These are phyloP conservation scores for Penicillium canariense DNA, from an alignment of 495 filamentous ascomycete species.

Conservation along the genomic window DNA sequence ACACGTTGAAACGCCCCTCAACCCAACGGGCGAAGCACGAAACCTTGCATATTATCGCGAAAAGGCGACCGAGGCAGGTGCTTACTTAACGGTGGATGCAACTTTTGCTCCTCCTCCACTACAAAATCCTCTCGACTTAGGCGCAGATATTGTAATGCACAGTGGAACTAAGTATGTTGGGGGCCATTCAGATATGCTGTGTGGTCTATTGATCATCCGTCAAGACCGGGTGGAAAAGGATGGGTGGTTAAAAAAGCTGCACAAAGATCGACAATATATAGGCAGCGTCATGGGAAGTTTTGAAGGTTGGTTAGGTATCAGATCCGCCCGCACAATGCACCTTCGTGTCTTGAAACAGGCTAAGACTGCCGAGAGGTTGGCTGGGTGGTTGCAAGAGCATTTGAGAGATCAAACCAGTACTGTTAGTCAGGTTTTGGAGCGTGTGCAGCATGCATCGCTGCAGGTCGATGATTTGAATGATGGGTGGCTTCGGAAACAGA, in stretches of 20 bases:
- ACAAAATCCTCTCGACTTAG: constrained; percentile 74
- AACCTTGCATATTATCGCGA: constrained; percentile 64
- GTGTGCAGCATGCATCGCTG: constrained; percentile 72
- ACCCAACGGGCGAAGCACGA: constrained; percentile 77
- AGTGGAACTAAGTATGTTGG: constrained; percentile 92
- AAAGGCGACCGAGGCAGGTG: constrained; percentile 66
- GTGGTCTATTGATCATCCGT: constrained; percentile 70
- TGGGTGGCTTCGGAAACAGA: constrained; percentile 76
- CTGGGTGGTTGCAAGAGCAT: constrained; percentile 61
- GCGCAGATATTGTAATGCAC: constrained; percentile 85
- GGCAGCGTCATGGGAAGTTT: constrained; percentile 84
- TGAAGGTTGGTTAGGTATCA: constrained; percentile 85
- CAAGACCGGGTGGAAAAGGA: constrained; percentile 25
- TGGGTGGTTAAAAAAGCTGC: constrained; percentile 55
- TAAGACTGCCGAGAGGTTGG: constrained; percentile 62
- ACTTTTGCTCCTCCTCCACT: constrained; percentile 91
- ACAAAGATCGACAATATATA: constrained; percentile 64
- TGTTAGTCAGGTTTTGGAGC: constrained; percentile 49
- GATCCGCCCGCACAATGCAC: constrained; percentile 80
- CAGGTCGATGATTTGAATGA: constrained; percentile 54
- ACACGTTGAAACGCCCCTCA: constrained; percentile 86
- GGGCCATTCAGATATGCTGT: constrained; percentile 90
- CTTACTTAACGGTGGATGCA: constrained; percentile 73
- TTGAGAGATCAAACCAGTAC: constrained; percentile 33
- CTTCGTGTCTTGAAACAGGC: constrained; percentile 73